These are phyloP conservation scores for Tetraselmis striata DNA, from an alignment of 139 green algal genomes.

Conservation along the genomic window DNA sequence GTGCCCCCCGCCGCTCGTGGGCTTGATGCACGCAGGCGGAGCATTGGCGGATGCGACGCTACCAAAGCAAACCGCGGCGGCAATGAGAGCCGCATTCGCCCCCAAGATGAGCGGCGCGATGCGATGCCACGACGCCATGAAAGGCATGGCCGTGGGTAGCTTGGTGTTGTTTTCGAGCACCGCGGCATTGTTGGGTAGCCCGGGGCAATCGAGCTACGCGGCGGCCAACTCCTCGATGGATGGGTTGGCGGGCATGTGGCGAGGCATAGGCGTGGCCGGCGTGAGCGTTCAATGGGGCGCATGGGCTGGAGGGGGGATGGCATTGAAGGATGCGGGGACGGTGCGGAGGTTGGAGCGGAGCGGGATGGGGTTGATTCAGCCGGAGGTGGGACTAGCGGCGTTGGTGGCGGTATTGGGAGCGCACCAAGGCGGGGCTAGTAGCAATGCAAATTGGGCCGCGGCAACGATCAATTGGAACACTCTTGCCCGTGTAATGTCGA, in stretches of 20 bases:
- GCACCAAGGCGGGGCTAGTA: too few relatives aligned
- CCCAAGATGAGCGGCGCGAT: constrained; percentile 21
- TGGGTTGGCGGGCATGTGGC: constrained; percentile 9
- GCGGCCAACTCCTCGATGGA: constrained; percentile 51
- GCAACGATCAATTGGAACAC: too few relatives aligned
- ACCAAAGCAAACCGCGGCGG: constrained; percentile 27
- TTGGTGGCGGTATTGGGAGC: constrained; percentile 21
- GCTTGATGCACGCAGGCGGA: constrained; percentile 53
- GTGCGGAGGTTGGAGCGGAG: constrained; percentile 52
- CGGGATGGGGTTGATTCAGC: constrained; percentile 52
- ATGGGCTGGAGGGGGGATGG: constrained; percentile 81
- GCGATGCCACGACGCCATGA: background rate
- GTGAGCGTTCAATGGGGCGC: constrained; percentile 81
- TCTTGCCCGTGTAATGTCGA: too few relatives aligned
- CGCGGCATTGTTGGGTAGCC: constrained; percentile 30
- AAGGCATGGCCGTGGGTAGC: background rate
- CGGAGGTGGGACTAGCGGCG: constrained; percentile 43
- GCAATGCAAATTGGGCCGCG: too few relatives aligned
- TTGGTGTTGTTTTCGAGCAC: constrained; percentile 65
- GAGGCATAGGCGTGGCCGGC: constrained; percentile 13
- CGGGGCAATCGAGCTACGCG: constrained; percentile 50
- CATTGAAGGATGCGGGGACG: constrained; percentile 42
- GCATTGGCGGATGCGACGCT: constrained; percentile 51
- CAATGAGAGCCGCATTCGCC: constrained; percentile 13
- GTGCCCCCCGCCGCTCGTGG: constrained; percentile 14